phyloP scores from a whole-genome alignment of 257 asterid genomes.

The Gentiana dahurica region DNA sequence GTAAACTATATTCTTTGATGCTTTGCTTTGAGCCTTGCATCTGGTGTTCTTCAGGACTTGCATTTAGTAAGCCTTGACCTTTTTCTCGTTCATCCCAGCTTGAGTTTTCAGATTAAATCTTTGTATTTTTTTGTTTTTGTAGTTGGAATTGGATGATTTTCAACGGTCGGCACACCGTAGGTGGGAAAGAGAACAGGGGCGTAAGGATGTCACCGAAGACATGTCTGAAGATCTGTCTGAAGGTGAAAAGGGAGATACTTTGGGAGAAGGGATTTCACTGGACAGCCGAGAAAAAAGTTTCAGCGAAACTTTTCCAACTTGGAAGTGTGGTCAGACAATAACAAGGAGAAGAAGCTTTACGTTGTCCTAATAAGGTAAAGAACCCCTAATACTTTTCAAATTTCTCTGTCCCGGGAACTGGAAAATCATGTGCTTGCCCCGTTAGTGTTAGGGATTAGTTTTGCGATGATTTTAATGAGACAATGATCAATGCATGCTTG shows the following conservation, averaged over 20 bases:
- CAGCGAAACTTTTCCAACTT: conserved; percentile 41
- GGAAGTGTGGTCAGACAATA: conserved; percentile 57
- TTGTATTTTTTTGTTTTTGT: conserved; percentile 8
- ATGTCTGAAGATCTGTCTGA: conserved; percentile 78
- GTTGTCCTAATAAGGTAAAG: conserved; percentile 57
- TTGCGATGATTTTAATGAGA: too few species aligned
- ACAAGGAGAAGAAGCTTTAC: conserved; percentile 62
- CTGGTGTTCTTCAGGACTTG: not conserved
- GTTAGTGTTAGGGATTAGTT: too few species aligned
- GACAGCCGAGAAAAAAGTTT: conserved; percentile 42
- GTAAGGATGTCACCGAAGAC: conserved; percentile 64
- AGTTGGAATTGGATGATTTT: conserved; percentile 62
- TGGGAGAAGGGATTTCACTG: conserved; percentile 36
- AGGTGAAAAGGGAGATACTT: conserved; percentile 60
- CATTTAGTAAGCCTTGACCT: not conserved
- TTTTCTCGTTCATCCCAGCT: not conserved
- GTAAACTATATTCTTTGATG: not conserved
- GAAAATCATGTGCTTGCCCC: too few species aligned
- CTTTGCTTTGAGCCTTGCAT: not conserved
- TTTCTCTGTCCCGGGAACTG: too few species aligned
- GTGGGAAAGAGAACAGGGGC: conserved; percentile 68
- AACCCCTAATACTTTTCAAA: too few species aligned
- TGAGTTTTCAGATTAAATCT: not conserved
- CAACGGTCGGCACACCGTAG: conserved; percentile 45
- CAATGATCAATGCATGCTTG: too few species aligned